These are phyloP conservation scores for Mycena kentingensis DNA, from an alignment of 768 basidiomycete species.

Conservation along the genomic window DNA sequence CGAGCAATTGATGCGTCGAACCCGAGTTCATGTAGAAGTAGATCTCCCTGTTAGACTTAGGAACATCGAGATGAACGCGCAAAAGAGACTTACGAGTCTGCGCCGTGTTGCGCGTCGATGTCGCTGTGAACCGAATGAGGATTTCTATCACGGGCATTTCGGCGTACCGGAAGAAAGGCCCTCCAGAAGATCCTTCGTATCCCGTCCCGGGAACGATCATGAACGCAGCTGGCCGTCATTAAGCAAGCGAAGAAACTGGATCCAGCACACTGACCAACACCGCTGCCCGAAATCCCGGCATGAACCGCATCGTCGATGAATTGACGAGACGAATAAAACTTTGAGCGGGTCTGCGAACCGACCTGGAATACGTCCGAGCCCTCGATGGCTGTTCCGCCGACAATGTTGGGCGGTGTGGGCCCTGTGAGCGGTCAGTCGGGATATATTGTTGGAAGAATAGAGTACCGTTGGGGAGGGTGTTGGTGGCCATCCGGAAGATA, in stretches of 20 bases:
- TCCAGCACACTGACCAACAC: conserved; percentile 10
- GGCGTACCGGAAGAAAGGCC: conserved; percentile 31
- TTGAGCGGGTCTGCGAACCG: conserved; percentile 35
- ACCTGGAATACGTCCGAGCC: conserved; percentile 38
- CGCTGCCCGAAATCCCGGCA: conserved; percentile 34
- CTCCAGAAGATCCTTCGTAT: conserved; percentile 35
- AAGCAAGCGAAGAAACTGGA: neutral
- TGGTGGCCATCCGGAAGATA: conserved; percentile 34
- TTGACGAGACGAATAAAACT: conserved; percentile 18
- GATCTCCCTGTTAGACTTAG: conserved; percentile 37
- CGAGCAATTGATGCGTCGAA: neutral
- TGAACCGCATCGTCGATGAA: conserved; percentile 40
- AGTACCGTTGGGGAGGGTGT: conserved; percentile 34
- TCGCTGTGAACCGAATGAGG: conserved; percentile 24
- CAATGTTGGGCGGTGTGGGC: conserved; percentile 29
- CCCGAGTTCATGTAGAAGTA: conserved; percentile 35
- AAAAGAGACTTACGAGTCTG: too few species aligned
- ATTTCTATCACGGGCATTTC: neutral
- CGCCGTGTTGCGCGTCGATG: conserved; percentile 39
- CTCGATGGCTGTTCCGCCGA: conserved; percentile 39
- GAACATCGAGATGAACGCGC: too few species aligned
- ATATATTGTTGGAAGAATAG: too few species aligned
- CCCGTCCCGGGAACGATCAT: conserved; percentile 38
- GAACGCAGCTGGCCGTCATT: conserved; percentile 15
- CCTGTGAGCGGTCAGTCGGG: too few species aligned